Base-by-base conservation (phyloP, 352 stramenopile genomes). In the Pythium pyrilobum region DNA sequence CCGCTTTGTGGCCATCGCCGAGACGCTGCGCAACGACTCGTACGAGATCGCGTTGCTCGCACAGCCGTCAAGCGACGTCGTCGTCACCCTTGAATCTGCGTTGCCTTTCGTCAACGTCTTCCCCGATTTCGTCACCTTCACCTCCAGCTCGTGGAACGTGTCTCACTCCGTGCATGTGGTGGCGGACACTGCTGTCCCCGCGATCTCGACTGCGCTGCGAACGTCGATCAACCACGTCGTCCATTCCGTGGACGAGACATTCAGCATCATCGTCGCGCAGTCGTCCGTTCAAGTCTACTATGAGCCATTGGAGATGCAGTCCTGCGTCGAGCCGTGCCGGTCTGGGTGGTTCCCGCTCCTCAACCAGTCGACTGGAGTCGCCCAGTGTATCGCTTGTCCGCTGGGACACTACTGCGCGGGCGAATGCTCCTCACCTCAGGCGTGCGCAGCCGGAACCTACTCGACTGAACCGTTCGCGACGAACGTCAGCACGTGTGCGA, bases 261-360 rank as follows among this genome's bases (percentile, higher is more conserved):
- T 84, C 41, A 51, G 63, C 21, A 41, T 43, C 1, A 61, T 66
- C 20, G 54, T 63, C 12, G 72, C 77, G 0, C 72, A 82, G 41
- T 69, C 69, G 24, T 27, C 69, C 29, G 34, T 88, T 1, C 32
- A 66, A 9, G 74, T 86, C 10, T 86, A 85, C 50, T 85, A 71
- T 28, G 74, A 85, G 42, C 71, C 77, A 16, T 42, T 83, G 11
- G 36, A 63, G 12, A 61, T 75, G 58, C 47, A 77, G 16, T 50
- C 72, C 7, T 86, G 77, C 32, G 29, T 71, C 8, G 52, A 79
- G 12, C 71, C 74, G 21, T 87, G 77, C 52, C 70, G 72, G 9
- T 34, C 60, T 5, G 74, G 77, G 18, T 84, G 71, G 72, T 87
- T 81, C n/a, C 54, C 74, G 6, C 38, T 77, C 1, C 33, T 62